Percentiles rank a stretch among this genome's conserved stretches.
Evolutionary conservation across 2,329 filamentous ascomycete genomes (phyloP).

Genomic region (Blumeriella jaapii): DNA sequence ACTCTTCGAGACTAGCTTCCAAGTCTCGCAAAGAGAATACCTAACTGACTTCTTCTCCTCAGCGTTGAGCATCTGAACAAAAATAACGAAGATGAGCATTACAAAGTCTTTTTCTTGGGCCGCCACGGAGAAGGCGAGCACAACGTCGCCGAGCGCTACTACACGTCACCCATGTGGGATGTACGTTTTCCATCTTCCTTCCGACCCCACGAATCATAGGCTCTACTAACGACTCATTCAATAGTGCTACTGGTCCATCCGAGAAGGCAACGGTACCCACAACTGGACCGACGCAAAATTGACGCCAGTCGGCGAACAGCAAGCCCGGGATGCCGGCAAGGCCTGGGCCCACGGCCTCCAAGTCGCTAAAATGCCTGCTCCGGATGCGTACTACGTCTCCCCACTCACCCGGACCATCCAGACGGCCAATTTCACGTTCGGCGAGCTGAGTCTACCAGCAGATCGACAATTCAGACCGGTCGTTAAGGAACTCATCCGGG

Average conservation of each 20-base stretch:
- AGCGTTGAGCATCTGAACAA: too few relatives aligned
- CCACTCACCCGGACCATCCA: constrained; percentile 51
- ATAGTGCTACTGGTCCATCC: constrained; percentile 51
- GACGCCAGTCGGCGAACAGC: constrained; percentile 42
- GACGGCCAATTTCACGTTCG: constrained; percentile 52
- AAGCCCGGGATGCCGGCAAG: constrained; percentile 38
- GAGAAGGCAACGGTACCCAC: constrained; percentile 50
- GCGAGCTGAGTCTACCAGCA: constrained; percentile 38
- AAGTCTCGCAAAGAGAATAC: too few relatives aligned
- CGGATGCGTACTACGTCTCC: constrained; percentile 53
- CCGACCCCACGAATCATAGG: too few relatives aligned
- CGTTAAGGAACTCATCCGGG: constrained; percentile 54
- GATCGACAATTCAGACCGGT: constrained; percentile 41
- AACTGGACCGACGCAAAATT: constrained; percentile 54
- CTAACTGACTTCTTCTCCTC: too few relatives aligned
- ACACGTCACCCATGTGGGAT: constrained; percentile 60
- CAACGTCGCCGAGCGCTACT: constrained; percentile 51
- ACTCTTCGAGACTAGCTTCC: too few relatives aligned
- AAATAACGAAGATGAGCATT: too few relatives aligned
- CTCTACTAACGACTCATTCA: neutral
- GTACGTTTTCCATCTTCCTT: constrained; percentile 31
- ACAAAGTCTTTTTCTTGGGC: too few relatives aligned
- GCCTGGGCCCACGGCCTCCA: constrained; percentile 44
- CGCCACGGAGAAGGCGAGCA: constrained; percentile 58
- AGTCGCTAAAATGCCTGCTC: constrained; percentile 43